Evolutionary conservation across 495 filamentous ascomycete species (phyloP), one percentile per base, ranked within the genome.

Genomic region (Penicillium antarcticum): DNA sequence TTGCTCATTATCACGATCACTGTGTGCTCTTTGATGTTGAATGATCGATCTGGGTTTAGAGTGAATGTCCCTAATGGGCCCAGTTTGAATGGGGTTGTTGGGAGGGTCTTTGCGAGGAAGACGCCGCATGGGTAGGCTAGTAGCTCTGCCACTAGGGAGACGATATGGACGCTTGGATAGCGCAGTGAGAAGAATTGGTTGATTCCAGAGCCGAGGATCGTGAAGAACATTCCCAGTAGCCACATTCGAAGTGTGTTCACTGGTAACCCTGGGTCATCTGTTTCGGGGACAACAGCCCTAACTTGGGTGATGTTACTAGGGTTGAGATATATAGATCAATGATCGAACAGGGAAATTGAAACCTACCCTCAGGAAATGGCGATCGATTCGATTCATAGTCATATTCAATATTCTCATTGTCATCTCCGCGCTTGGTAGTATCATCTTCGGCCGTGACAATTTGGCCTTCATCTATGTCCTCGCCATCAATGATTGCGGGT

Each of bases 1-100:
- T 94, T 92, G 70, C 88, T 92, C 77, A 85, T 89, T 55, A 92
- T 89, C 57, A 91, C 91, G 51, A 94, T 87, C 62, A 89, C 87
- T 43, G 81, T 85, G 66, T 94, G 89, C 65, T 94, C 89, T 61
- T 94, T 92, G 62, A 89, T 83, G 59, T 94, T 92, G 70, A 87
- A 87, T 17, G 76, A 26, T 13, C 61, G 78, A 4, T 84, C 82
- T 1, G 83, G 83, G 54, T 86, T 86, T 18, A 75, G 70, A 51
- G 68, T 75, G 26, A 66, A 67, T 12, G 73, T 37, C 11, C 81
- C 81, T 41, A 83, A 73, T 4, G 71, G 56, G 1, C 67, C 67
- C 2, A 70, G 71, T 32, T 52, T 68, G 32, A 82, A 64, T 12
- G 73, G 67, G 43, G 55, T 62, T 1, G 68, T 52, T 1, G 84